Evolutionary conservation across 495 filamentous ascomycete species (phyloP).

Genomic region (Monascus purpureus): DNA sequence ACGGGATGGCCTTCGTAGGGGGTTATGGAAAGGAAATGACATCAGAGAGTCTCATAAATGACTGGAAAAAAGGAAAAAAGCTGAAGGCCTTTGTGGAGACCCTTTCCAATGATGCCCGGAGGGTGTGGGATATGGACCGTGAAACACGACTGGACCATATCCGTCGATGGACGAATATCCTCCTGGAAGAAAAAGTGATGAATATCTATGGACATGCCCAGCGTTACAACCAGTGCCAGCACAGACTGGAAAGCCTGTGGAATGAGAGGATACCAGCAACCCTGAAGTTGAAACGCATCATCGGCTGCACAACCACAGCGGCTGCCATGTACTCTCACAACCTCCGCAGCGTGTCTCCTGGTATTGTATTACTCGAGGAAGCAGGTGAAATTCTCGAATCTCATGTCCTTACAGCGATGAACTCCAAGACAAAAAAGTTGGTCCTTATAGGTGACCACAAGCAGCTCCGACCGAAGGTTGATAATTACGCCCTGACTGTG

Average conservation of each 20-base stretch:
- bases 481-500: constrained; percentile 47
- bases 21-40: constrained; percentile 29
- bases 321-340: constrained; percentile 48
- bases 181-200: constrained; percentile 35
- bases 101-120: constrained; percentile 9
- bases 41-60: constrained; percentile 38
- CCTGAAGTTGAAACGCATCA: constrained; percentile 43
- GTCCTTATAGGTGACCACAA: constrained; percentile 68
- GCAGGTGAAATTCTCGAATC: constrained; percentile 68
- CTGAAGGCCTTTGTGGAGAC: constrained; percentile 26
- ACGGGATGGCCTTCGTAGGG: constrained; percentile 34
- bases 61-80: constrained; percentile 38
- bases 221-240: constrained; percentile 29
- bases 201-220: constrained; percentile 19
- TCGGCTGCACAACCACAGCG: constrained; percentile 63
- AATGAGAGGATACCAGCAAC: constrained; percentile 30
- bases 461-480: constrained; percentile 60
- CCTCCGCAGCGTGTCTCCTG: constrained; percentile 35
- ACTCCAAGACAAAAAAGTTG: constrained; percentile 45
- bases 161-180: constrained; percentile 31
- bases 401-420: constrained; percentile 52
- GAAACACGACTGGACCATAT: constrained; percentile 19
- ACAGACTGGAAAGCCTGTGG: constrained; percentile 23
- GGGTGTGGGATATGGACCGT: constrained; percentile 40
- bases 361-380: constrained; percentile 53